Conservation (phyloP, 345 rosid genomes). For the Tarenaya hassleriana region DNA sequence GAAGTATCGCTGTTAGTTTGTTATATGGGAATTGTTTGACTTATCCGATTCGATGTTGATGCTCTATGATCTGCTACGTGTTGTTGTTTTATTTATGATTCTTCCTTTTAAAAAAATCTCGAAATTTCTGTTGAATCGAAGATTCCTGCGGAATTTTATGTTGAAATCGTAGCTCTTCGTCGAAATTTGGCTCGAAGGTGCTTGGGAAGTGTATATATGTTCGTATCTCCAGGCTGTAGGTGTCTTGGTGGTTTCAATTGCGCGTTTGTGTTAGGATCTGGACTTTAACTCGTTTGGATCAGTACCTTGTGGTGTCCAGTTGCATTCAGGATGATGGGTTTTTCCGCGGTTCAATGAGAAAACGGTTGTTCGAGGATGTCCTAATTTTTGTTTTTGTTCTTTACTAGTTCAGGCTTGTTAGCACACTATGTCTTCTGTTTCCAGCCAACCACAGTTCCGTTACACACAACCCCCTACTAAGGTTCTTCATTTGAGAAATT, state of each 20-base stretch:
- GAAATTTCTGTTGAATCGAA: constrained; percentile 3
- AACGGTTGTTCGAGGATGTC: neutral
- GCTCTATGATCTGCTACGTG: neutral
- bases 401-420: constrained; percentile 7
- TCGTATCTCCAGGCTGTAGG: too few species aligned
- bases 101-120: neutral
- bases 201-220: too few species aligned
- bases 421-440: constrained; percentile 81
- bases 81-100: neutral
- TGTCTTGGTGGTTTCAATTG: too few species aligned
- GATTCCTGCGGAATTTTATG: neutral
- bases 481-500: constrained; percentile 94
- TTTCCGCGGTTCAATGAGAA: neutral
- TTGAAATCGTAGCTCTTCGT: neutral
- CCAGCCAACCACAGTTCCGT: constrained; percentile 96
- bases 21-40: neutral
- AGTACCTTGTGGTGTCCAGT: too few species aligned
- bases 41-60: constrained; percentile 3
- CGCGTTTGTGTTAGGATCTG: too few species aligned
- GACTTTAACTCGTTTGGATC: too few species aligned
- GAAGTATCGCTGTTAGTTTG: neutral
- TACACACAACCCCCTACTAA: constrained; percentile 98
- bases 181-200: too few species aligned
- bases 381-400: neutral
- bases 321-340: too few species aligned